Conservation (phyloP, 2,329 filamentous ascomycete species). For the Ambrosiella beaveri region DNA sequence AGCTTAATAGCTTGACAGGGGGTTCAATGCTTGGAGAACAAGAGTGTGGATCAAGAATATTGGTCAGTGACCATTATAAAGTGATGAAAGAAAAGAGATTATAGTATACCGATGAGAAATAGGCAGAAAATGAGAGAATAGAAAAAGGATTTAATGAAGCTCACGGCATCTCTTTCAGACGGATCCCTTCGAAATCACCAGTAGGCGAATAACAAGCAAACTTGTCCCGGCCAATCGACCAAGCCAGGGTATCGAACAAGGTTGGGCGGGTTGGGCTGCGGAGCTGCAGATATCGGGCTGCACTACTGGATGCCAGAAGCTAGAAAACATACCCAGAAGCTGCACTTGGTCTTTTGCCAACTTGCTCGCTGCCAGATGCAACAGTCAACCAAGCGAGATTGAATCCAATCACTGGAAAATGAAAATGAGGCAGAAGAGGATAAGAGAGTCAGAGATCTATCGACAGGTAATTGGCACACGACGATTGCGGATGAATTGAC, state of each 20-base stretch:
- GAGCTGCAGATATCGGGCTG: neutral
- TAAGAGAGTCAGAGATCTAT: too few relatives aligned
- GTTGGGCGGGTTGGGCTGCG: constrained; percentile 2
- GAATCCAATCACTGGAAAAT: too few relatives aligned
- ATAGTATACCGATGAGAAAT: neutral
- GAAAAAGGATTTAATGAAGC: neutral
- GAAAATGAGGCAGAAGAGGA: neutral
- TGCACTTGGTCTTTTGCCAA: neutral
- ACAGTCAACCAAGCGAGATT: too few relatives aligned
- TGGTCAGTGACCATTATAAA: too few relatives aligned
- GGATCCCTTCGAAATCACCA: neutral
- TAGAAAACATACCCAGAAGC: neutral
- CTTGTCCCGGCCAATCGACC: neutral
- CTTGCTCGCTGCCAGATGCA: too few relatives aligned
- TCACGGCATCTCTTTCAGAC: neutral
- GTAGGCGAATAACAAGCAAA: neutral
- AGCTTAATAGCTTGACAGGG: too few relatives aligned
- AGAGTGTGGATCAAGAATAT: too few relatives aligned
- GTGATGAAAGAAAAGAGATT: neutral
- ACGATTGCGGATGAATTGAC: too few relatives aligned
- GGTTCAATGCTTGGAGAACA: too few relatives aligned
- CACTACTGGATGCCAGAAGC: neutral
- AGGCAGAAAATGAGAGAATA: neutral
- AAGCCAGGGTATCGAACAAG: neutral
- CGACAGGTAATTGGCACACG: too few relatives aligned